These are phyloP conservation scores for Aspergillus novoparasiticus DNA, from an alignment of 2,329 filamentous ascomycete species.

Conservation along the genomic window DNA sequence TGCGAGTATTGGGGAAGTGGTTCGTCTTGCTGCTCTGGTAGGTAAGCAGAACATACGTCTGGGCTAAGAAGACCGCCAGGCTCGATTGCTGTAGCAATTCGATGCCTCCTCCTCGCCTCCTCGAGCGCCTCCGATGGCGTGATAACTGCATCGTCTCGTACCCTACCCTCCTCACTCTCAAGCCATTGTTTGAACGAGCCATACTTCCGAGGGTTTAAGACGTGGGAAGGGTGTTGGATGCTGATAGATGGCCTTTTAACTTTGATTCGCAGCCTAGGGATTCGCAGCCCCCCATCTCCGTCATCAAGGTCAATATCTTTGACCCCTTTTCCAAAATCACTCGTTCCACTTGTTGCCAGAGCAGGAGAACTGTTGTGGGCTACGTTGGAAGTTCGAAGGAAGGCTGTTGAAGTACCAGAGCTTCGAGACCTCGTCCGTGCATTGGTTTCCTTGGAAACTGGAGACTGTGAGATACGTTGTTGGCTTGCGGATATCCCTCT, in stretches of 20 bases:
- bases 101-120: constrained; percentile 70
- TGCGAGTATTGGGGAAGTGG: constrained; percentile 82
- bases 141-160: constrained; percentile 45
- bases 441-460: constrained; percentile 28
- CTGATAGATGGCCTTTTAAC: constrained; percentile 54
- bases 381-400: constrained; percentile 19
- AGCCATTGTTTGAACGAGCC: constrained; percentile 67
- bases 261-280: constrained; percentile 49
- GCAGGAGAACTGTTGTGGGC: constrained; percentile 22
- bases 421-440: constrained; percentile 35
- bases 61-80: constrained; percentile 74
- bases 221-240: constrained; percentile 56
- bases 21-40: constrained; percentile 73
- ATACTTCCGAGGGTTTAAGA: constrained; percentile 48
- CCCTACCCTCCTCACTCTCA: constrained; percentile 51
- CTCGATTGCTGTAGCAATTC: constrained; percentile 72
- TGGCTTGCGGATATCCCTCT: constrained; percentile 26
- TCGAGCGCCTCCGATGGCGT: constrained; percentile 64
- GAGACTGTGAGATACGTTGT: constrained; percentile 29
- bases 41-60: constrained; percentile 70
- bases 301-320: constrained; percentile 16
- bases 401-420: constrained; percentile 22
- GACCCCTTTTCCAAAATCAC: constrained; percentile 12
- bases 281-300: constrained; percentile 27
- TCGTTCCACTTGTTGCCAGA: constrained; percentile 10